Conservation (phyloP, 2,329 filamentous ascomycete genomes). For the Septoria petroselini region DNA sequence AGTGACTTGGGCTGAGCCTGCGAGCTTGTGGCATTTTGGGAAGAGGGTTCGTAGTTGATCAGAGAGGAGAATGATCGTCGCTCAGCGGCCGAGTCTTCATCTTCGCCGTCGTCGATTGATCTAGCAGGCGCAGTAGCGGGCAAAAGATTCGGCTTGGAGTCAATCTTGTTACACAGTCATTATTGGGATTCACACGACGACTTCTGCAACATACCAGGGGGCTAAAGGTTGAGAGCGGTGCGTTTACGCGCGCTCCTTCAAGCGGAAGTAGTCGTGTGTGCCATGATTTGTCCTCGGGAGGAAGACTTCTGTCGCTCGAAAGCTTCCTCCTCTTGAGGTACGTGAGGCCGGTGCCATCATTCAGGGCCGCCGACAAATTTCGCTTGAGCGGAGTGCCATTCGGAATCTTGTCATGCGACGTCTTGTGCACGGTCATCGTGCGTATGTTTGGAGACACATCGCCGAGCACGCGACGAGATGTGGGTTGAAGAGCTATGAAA, state of each 20-base stretch:
- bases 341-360: constrained; percentile 35
- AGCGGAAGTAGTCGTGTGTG: neutral
- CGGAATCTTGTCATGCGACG: constrained; percentile 26
- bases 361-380: constrained; percentile 32
- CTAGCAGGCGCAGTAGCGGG: constrained; percentile 27
- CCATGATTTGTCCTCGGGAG: neutral
- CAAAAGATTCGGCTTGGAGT: neutral
- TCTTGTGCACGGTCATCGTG: constrained; percentile 13
- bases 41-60: constrained; percentile 48
- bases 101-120: constrained; percentile 26
- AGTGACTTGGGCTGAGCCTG: constrained; percentile 12
- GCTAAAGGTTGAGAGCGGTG: neutral
- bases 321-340: constrained; percentile 37
- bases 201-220: constrained; percentile 9
- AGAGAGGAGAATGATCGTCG: constrained; percentile 48
- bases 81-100: constrained; percentile 33
- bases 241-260: neutral
- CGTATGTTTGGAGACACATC: constrained; percentile 36
- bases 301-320: constrained; percentile 16
- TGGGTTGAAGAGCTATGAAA: constrained; percentile 9
- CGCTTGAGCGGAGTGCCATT: constrained; percentile 37
- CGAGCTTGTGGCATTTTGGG: constrained; percentile 33
- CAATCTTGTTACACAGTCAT: neutral
- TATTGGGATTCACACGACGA: neutral
- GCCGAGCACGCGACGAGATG: constrained; percentile 29